Conservation (phyloP, 2,329 filamentous ascomycete genomes). For the Xylariaceae sp. region DNA sequence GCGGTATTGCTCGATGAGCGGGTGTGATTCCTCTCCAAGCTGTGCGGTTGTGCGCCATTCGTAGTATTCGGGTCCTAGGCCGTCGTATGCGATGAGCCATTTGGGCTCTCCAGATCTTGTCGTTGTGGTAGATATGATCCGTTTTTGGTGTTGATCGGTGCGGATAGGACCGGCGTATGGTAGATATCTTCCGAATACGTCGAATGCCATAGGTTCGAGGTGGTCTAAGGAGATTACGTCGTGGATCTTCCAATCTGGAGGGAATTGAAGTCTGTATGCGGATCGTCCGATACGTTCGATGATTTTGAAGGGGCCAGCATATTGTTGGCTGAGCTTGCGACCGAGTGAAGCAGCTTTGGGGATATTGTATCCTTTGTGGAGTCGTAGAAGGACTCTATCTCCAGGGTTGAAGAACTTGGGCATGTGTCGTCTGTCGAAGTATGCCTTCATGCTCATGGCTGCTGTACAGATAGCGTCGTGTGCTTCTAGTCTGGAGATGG, state of each 20-base stretch:
- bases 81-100: neutral
- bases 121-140: neutral
- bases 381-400: neutral
- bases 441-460: neutral
- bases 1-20: neutral
- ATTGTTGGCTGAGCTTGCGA: neutral
- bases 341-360: neutral
- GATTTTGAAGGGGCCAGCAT: constrained; percentile 1
- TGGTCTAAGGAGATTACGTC: constrained; percentile 5
- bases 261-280: constrained; percentile 1
- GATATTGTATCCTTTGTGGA: constrained; percentile 6
- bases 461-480: neutral
- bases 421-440: neutral
- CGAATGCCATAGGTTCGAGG: constrained; percentile 1
- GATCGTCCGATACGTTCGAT: neutral
- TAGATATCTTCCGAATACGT: neutral
- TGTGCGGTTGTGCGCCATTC: neutral
- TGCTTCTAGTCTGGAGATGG: neutral
- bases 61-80: neutral
- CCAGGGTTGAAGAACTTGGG: constrained; percentile 4
- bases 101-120: neutral
- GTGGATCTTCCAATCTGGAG: neutral
- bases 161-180: neutral
- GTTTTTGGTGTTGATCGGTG: neutral
- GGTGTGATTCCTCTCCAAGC: neutral